Evolutionary conservation across 306 rosid species (phyloP).

Genomic region (Pueraria montana): DNA sequence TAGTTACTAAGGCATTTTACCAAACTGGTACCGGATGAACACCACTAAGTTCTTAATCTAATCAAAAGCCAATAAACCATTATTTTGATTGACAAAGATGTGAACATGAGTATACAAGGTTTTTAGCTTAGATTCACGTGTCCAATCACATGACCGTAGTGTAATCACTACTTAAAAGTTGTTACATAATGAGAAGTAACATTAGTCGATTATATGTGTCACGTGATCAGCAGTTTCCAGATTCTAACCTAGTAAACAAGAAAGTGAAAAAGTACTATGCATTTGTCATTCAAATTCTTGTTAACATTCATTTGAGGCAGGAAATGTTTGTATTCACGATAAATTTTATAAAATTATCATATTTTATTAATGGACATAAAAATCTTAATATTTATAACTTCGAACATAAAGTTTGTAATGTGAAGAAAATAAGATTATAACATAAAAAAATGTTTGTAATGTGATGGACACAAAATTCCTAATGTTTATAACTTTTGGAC

Average conservation of each 20-base stretch:
- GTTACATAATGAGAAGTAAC: conserved; percentile 44
- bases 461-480: too few relatives aligned
- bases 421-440: too few relatives aligned
- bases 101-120: conserved; percentile 44
- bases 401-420: too few relatives aligned
- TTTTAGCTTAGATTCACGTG: conserved; percentile 57
- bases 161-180: conserved; percentile 42
- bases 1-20: conserved; percentile 35
- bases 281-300: conserved; percentile 27
- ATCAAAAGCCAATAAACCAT: not conserved
- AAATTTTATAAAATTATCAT: too few relatives aligned
- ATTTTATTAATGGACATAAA: too few relatives aligned
- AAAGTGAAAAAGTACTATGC: conserved; percentile 21
- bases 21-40: conserved; percentile 13
- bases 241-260: conserved; percentile 44
- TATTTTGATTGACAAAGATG: conserved; percentile 28
- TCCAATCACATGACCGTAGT: conserved; percentile 51
- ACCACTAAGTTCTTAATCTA: not conserved
- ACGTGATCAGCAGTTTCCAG: conserved; percentile 57
- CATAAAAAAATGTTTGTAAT: too few relatives aligned
- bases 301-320: not conserved
- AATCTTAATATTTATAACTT: too few relatives aligned
- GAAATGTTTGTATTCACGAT: too few relatives aligned
- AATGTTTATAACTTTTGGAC: too few relatives aligned
- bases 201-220: conserved; percentile 49